Percentiles rank a stretch among this genome's conserved stretches.
Conservation (phyloP, 2,329 filamentous ascomycete species). For the Exserohilum turcica region DNA sequence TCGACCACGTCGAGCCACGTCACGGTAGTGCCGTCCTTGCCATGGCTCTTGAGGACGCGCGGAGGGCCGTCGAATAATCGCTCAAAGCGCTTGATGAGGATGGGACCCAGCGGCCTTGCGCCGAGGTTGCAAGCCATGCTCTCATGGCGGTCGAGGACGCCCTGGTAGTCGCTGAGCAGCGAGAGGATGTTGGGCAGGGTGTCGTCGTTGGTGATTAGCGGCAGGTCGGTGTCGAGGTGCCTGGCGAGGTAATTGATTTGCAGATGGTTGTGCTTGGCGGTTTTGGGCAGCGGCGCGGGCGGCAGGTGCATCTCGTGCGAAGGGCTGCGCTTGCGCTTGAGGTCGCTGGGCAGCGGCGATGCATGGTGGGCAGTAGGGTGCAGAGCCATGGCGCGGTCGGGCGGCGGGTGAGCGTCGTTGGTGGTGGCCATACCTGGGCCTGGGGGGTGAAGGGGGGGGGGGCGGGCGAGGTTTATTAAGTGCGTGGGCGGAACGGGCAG, state of each 20-base stretch:
- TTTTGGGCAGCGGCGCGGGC: constrained; percentile 53
- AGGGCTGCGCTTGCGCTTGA: constrained; percentile 56
- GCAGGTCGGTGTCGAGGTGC: constrained; percentile 65
- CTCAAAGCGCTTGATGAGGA: constrained; percentile 84
- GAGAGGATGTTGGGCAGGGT: constrained; percentile 74
- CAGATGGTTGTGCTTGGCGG: constrained; percentile 63
- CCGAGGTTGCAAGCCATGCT: constrained; percentile 85
- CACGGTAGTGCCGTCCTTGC: constrained; percentile 65
- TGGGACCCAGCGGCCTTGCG: constrained; percentile 79
- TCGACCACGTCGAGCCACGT: constrained; percentile 87
- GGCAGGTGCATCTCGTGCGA: constrained; percentile 46
- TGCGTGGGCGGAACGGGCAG: constrained; percentile 20
- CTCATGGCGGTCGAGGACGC: constrained; percentile 81
- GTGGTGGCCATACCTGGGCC: constrained; percentile 31
- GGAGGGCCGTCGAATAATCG: constrained; percentile 83
- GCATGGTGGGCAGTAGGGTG: constrained; percentile 29
- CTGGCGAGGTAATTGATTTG: constrained; percentile 72
- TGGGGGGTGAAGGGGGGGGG: constrained; percentile 21
- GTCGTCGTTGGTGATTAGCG: constrained; percentile 67
- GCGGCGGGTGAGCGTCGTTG: constrained; percentile 26
- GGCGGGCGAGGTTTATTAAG: constrained; percentile 17
- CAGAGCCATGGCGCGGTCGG: constrained; percentile 30
- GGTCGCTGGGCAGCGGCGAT: constrained; percentile 32
- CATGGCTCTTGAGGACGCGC: constrained; percentile 65
- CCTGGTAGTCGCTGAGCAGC: constrained; percentile 81